phyloP scores from a whole-genome alignment of 305 asterid species.

The Andrographis paniculata region DNA sequence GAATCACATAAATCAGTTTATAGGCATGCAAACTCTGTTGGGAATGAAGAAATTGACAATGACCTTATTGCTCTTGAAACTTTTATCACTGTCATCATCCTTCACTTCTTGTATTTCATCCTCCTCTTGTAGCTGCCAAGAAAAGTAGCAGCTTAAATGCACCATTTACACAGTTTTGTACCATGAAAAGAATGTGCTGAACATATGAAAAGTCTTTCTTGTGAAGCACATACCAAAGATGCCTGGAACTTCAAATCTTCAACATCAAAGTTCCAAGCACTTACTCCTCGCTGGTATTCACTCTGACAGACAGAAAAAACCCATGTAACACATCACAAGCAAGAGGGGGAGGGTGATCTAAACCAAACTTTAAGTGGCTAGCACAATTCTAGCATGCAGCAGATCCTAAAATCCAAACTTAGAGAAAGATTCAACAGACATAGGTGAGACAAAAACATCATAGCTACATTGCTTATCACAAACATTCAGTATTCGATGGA shows the following conservation, averaged over 20 bases:
- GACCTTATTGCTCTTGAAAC: constrained; percentile 42
- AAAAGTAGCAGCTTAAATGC: constrained; percentile 21
- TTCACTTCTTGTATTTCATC: constrained; percentile 64
- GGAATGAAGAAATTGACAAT: constrained; percentile 11
- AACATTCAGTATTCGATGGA: neutral
- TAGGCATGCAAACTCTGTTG: neutral
- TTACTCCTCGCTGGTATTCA: constrained; percentile 98
- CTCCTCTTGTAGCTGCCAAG: constrained; percentile 75
- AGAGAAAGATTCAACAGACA: too few relatives aligned
- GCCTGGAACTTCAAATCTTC: constrained; percentile 95
- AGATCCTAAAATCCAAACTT: neutral
- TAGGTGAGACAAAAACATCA: neutral
- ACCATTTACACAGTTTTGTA: constrained; percentile 13
- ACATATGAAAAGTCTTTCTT: constrained; percentile 6
- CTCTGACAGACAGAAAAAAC: constrained; percentile 49
- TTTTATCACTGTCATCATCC: constrained; percentile 46
- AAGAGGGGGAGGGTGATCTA: neutral
- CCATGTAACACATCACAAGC: neutral
- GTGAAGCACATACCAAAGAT: constrained; percentile 56
- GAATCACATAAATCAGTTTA: neutral
- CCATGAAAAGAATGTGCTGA: neutral
- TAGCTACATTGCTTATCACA: neutral
- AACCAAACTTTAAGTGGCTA: neutral
- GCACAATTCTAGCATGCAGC: neutral
- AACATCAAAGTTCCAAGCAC: constrained; percentile 98